Evolutionary conservation across 148 eudicot genomes (phyloP).

Genomic region (Beta vulgaris): DNA sequence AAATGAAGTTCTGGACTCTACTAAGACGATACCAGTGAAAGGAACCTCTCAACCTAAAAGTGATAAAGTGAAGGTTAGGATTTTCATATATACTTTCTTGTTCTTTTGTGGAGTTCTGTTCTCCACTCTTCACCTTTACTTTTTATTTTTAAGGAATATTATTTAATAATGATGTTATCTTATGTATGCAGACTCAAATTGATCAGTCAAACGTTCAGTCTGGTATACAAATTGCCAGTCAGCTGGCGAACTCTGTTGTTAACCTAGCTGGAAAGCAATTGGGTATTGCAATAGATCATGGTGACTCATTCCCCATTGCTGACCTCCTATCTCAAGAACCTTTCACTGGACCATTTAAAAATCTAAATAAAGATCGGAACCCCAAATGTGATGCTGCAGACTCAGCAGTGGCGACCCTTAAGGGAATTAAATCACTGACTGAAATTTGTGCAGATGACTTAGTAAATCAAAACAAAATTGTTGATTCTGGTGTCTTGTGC

Average conservation of each 20-base stretch:
- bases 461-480: conserved; percentile 57
- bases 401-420: conserved; percentile 85
- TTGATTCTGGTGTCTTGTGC: conserved; percentile 77
- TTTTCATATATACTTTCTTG: neutral
- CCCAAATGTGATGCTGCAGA: conserved; percentile 78
- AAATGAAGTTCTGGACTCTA: conserved; percentile 56
- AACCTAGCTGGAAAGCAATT: conserved; percentile 73
- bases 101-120: neutral
- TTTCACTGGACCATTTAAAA: conserved; percentile 65
- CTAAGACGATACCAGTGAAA: conserved; percentile 49
- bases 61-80: conserved; percentile 82
- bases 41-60: conserved; percentile 56
- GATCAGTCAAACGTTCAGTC: conserved; percentile 69
- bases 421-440: conserved; percentile 89
- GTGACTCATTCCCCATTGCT: conserved; percentile 52
- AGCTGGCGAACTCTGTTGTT: conserved; percentile 74
- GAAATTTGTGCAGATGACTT: conserved; percentile 82
- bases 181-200: conserved; percentile 75
- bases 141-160: neutral
- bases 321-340: conserved; percentile 88
- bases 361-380: conserved; percentile 59
- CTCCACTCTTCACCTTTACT: neutral
- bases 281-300: conserved; percentile 45
- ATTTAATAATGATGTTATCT: conserved; percentile 14
- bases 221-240: conserved; percentile 62